phyloP scores from a whole-genome alignment of 2,329 filamentous ascomycete species.

The Akanthomyces dipterigenus region DNA sequence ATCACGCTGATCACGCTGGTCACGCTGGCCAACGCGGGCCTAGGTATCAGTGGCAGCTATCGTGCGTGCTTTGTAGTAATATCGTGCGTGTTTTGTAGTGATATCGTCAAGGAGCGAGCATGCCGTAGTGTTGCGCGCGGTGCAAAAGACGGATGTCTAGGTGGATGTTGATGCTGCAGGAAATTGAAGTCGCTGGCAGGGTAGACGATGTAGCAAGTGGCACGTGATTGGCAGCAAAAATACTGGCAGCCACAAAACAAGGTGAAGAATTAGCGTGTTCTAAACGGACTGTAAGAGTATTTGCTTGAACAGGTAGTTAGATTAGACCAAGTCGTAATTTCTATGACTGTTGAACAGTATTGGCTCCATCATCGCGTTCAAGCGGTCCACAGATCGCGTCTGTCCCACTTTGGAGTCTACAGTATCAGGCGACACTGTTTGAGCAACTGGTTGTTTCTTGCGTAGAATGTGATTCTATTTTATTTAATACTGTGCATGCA shows the following conservation, averaged over 20 bases:
- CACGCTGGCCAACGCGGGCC: not conserved
- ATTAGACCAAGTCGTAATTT: not conserved
- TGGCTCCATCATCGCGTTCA: not conserved
- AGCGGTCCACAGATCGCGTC: not conserved
- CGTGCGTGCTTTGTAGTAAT: not conserved
- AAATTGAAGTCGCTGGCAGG: not conserved
- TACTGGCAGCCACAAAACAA: too few species aligned
- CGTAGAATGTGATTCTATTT: not conserved
- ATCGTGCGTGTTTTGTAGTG: not conserved
- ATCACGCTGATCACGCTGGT: too few species aligned
- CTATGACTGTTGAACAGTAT: not conserved
- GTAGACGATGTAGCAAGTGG: not conserved
- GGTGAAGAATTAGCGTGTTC: not conserved
- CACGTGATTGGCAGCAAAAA: not conserved
- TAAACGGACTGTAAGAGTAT: not conserved
- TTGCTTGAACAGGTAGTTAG: too few species aligned
- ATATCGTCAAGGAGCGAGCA: not conserved
- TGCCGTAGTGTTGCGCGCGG: not conserved
- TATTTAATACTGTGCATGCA: not conserved
- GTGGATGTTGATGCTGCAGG: not conserved
- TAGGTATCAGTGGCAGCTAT: not conserved
- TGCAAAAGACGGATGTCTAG: not conserved
- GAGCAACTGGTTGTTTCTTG: not conserved
- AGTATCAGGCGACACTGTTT: not conserved
- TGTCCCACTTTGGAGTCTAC: not conserved